Percentiles rank a stretch among this genome's conserved stretches.
Evolutionary conservation across 352 stramenopile genomes (phyloP).

Genomic region (Globisporangium heterothallicum): DNA sequence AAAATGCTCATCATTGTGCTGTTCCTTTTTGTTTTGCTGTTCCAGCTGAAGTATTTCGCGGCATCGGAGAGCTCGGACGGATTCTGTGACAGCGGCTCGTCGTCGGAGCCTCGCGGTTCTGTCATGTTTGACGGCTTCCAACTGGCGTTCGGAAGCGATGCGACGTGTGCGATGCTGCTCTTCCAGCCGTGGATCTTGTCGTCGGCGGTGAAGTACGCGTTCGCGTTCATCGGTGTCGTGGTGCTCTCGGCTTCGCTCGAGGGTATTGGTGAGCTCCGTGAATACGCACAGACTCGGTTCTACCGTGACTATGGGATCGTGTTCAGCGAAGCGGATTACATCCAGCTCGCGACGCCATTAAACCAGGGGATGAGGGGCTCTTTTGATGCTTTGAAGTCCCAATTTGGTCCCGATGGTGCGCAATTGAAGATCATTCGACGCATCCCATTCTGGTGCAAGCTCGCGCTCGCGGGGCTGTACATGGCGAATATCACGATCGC

Average conservation of each 20-base stretch:
- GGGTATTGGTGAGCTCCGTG: constrained; percentile 51
- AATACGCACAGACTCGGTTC: constrained; percentile 37
- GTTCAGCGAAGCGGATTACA: constrained; percentile 52
- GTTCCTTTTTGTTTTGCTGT: background rate
- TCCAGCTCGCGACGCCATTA: constrained; percentile 36
- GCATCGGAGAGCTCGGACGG: constrained; percentile 22
- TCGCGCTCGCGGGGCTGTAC: constrained; percentile 58
- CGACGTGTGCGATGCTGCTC: constrained; percentile 63
- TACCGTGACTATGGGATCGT: constrained; percentile 49
- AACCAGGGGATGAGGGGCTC: constrained; percentile 4
- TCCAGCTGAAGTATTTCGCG: constrained; percentile 29
- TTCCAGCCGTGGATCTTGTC: constrained; percentile 78
- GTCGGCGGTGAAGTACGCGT: constrained; percentile 61
- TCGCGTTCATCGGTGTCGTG: constrained; percentile 70
- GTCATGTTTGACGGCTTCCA: constrained; percentile 87
- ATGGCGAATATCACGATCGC: constrained; percentile 71
- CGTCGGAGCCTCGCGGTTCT: constrained; percentile 35
- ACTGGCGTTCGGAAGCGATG: constrained; percentile 49
- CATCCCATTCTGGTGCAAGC: constrained; percentile 61
- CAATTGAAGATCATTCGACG: constrained; percentile 44
- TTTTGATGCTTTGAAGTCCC: constrained; percentile 19
- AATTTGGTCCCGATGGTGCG: constrained; percentile 14
- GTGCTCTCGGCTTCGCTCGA: constrained; percentile 65
- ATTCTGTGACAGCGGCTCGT: constrained; percentile 50
- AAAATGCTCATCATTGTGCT: background rate